Percentiles rank a stretch among this genome's conserved stretches.
phyloP scores from a whole-genome alignment of 371 early-diverging fungal genomes.

The Mucor indicus region DNA sequence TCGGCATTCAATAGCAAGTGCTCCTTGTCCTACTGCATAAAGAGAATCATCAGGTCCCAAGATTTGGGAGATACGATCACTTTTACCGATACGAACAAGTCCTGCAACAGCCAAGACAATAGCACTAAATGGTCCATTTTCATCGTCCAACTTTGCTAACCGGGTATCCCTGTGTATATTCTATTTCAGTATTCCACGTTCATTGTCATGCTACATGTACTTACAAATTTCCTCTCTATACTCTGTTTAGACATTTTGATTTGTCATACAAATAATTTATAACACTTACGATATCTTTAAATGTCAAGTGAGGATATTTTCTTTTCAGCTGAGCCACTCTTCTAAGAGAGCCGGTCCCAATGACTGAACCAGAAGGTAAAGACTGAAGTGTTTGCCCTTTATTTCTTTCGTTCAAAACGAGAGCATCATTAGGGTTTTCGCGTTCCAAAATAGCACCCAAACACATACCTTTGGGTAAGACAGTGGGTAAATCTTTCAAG shows the following conservation, averaged over 20 bases:
- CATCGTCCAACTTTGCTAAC: constrained; percentile 83
- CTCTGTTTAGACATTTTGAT: not conserved
- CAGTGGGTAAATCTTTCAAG: constrained; percentile 93
- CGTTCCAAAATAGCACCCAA: constrained; percentile 84
- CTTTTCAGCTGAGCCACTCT: constrained; percentile 86
- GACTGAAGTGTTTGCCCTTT: constrained; percentile 48
- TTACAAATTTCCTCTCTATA: constrained; percentile 46
- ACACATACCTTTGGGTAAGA: constrained; percentile 77
- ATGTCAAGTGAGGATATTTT: constrained; percentile 73
- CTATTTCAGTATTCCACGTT: not conserved
- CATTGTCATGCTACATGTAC: not conserved
- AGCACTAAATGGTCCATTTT: constrained; percentile 70
- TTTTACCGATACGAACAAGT: constrained; percentile 67
- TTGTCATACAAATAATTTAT: not conserved
- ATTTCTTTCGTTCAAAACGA: constrained; percentile 56
- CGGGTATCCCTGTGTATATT: constrained; percentile 71
- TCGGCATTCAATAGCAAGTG: constrained; percentile 86
- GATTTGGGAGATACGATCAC: constrained; percentile 68
- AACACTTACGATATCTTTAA: constrained; percentile 77
- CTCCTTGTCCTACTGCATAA: constrained; percentile 96
- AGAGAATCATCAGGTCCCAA: constrained; percentile 65
- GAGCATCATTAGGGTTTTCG: constrained; percentile 88
- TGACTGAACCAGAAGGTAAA: constrained; percentile 76
- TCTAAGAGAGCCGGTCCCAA: constrained; percentile 93
- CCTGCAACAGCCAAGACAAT: constrained; percentile 92